Percentiles rank a stretch among this genome's conserved stretches.
Conservation (phyloP, 257 asterid species). For the Buddleja alternifolia region DNA sequence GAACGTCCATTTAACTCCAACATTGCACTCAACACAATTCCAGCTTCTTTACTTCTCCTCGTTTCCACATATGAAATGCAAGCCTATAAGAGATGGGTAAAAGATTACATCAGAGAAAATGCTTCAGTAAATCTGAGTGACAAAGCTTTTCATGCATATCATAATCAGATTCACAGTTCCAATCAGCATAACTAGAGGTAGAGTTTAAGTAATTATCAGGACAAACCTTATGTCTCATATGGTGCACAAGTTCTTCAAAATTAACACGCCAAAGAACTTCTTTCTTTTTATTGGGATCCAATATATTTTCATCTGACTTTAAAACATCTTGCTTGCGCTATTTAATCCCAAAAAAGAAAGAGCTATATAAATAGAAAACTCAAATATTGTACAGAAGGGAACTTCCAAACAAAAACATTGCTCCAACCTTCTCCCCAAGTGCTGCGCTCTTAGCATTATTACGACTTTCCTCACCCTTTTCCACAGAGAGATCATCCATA, state of each 20-base stretch:
- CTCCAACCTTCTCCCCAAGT: slow-evolving; percentile 70
- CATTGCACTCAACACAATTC: slow-evolving; percentile 70
- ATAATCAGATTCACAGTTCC: neutral
- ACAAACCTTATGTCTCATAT: slow-evolving; percentile 72
- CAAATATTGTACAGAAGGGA: slow-evolving; percentile 18
- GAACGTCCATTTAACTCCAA: slow-evolving; percentile 58
- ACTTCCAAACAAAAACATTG: slow-evolving; percentile 17
- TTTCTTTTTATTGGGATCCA: slow-evolving; percentile 46
- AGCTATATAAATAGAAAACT: slow-evolving; percentile 28
- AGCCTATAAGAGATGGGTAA: slow-evolving; percentile 45
- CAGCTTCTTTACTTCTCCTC: slow-evolving; percentile 60
- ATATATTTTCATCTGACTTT: slow-evolving; percentile 47
- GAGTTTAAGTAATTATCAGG: slow-evolving; percentile 17
- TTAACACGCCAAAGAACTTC: slow-evolving; percentile 94
- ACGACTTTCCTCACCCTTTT: slow-evolving; percentile 40
- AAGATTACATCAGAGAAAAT: slow-evolving; percentile 1
- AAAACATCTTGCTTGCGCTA: slow-evolving; percentile 68
- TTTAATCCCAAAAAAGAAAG: slow-evolving; percentile 24
- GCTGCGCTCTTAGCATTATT: slow-evolving; percentile 21
- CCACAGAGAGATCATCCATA: slow-evolving; percentile 47
- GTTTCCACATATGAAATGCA: slow-evolving; percentile 66
- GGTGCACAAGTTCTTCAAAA: slow-evolving; percentile 73
- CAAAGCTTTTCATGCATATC: slow-evolving; percentile 10
- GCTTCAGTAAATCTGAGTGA: slow-evolving; percentile 17
- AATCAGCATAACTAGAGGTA: slow-evolving; percentile 17